Evolutionary conservation across 2,329 filamentous ascomycete species (phyloP), one percentile per base, ranked within the genome.

Genomic region (Phialocephala subalpina): DNA sequence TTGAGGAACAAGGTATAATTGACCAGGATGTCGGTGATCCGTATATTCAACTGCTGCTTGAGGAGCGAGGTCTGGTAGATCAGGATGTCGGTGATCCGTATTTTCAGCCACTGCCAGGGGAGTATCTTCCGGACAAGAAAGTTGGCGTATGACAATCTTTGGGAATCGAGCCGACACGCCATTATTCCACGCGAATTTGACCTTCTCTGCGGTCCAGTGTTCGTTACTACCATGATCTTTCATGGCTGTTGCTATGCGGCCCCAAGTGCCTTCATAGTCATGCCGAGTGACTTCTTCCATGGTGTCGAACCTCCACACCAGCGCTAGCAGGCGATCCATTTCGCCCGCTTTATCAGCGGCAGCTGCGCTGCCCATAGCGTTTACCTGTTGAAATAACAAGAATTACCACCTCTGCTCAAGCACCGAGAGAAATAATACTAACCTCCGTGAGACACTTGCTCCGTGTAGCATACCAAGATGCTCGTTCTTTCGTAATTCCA

Each of bases 341-440:
- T 29, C 47, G 12, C 47, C 25, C 20, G 12, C 47, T 52, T 52
- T 52, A 20, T 52, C 47, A 52, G 47, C 47, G n/a, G 9, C 47
- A 14, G 38, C 38, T 16, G 38, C 38, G 12, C 12, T 42, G 4
- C 12, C 38, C 38, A 42, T 42, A n/a, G 38, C 38, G 12, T 42
- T 42, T n/a, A 42, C 38, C 12, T 42, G 29, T 33, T 33, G 29
- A 33, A 33, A 33, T 33, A 33, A 33, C 9, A 33, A 33, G 29
- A 33, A 33, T 33, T 33, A 33, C 29, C 9, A 33, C 29, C 29
- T 33, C 29, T 33, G 29, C 29, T 33, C 9, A 33, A 33, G 29
- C 29, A 33, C 29, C 29, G 9, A 33, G 29, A 33, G 29, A 33
- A 33, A 33, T 33, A 33, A 33, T 33, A 33, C 29, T 33, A 33